A percentile compares a stretch with the other conserved stretches of the same genome.
Evolutionary conservation across 768 basidiomycete genomes (phyloP).

Genomic region (Russula olivacea): DNA sequence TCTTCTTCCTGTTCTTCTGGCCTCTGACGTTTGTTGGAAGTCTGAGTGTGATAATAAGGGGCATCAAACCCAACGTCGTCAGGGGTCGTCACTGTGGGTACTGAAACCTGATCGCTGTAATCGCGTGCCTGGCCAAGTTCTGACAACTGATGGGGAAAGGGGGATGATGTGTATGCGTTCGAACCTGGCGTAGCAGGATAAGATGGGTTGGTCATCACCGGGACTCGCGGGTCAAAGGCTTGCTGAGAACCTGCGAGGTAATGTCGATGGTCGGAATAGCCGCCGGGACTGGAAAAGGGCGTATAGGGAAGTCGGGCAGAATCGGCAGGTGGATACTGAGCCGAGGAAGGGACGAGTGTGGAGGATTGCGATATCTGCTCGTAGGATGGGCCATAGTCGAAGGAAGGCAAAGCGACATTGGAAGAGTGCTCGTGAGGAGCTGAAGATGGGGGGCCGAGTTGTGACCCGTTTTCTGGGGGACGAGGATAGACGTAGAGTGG

Average conservation of each 20-base stretch:
- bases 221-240: not conserved
- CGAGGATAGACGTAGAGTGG: slow-evolving; percentile 9
- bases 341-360: slow-evolving; percentile 4
- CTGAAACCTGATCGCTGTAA: not conserved
- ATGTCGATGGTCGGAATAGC: slow-evolving; percentile 12
- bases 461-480: not conserved
- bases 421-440: not conserved
- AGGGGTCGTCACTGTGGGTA: not conserved
- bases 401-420: slow-evolving; percentile 6
- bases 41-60: not conserved
- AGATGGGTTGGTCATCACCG: not conserved
- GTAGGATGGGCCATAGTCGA: slow-evolving; percentile 10
- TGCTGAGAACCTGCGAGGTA: slow-evolving; percentile 4
- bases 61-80: not conserved
- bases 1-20: slow-evolving; percentile 22
- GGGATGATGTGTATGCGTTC: not conserved
- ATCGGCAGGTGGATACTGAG: slow-evolving; percentile 5
- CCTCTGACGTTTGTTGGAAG: slow-evolving; percentile 20
- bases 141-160: not conserved
- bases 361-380: slow-evolving; percentile 11
- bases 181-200: not conserved
- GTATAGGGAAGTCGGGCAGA: slow-evolving; percentile 5
- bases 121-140: slow-evolving; percentile 3
- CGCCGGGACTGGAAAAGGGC: slow-evolving; percentile 3
- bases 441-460: not conserved